Evolutionary conservation across 495 filamentous ascomycete genomes (phyloP), one percentile per base, ranked within the genome.

Genomic region (Podospora australis): DNA sequence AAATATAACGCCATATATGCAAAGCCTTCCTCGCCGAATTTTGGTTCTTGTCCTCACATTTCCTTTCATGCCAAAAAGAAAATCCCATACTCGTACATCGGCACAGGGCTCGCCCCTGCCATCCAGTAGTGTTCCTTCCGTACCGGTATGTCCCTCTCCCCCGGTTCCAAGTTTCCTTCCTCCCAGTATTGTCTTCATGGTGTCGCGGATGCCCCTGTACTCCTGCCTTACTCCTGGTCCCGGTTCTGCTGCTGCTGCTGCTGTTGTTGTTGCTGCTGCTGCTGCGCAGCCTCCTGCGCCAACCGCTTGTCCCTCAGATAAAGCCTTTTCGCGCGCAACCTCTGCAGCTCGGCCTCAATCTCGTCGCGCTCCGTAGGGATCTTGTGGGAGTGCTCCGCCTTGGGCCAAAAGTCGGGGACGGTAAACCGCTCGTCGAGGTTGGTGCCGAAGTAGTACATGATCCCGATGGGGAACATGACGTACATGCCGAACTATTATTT

Each of bases 381-480:
- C 61, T 77, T 87, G 67, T 99, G 85, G 32, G 87, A 88, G 64
- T 91, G 78, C 52, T 86, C 84, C 25, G 81, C 72, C 55, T 82
- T 86, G 19, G 92, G 92, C 92, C 92, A 99, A 78, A 99, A 99
- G 50, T 85, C 85, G 10, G 84, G 81, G 1, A 95, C 87, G 36
- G 75, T 61, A 73, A 99, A 99, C 50, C 86, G 84, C 46, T 81
- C 78, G 68, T 99, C 92, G 52, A 99, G 87, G 67, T 99, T 99
- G 35, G 90, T 95, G 64, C 92, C 92, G 74, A 96, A 98, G 72
- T 98, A 98, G 76, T 95, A 98, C 92, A 98, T 98, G 73, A 92
- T 87, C 52, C 86, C 90, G 57, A 98, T 96, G 19, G 92, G 92
- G 70, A 98, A 97, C 76, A 96, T 82, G 70, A 98, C 84, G 73